Conservation (phyloP, 106 monocot genomes). For the Triglochin maritima region DNA sequence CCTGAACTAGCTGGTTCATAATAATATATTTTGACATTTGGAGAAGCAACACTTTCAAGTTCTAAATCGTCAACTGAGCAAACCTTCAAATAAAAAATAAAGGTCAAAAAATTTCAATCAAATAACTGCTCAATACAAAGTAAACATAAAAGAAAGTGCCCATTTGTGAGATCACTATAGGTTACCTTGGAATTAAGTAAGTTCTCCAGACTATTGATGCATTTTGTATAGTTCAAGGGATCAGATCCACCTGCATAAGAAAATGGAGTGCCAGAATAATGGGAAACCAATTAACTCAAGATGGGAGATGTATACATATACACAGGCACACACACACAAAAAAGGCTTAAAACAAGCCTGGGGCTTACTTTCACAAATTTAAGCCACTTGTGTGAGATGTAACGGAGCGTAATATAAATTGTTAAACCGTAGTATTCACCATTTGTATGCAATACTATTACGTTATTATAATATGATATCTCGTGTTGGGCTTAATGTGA, state of each 20-base stretch:
- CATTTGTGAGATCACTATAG: not conserved
- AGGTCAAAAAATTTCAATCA: not conserved
- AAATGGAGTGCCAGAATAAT: too few species aligned
- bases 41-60: constrained; percentile 67
- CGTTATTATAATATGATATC: too few species aligned
- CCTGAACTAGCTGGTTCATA: constrained; percentile 40
- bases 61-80: constrained; percentile 54
- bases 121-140: not conserved
- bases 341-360: too few species aligned
- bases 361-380: too few species aligned
- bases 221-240: constrained; percentile 56
- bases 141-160: not conserved
- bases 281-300: too few species aligned
- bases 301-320: too few species aligned
- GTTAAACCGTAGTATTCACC: too few species aligned
- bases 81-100: constrained; percentile 35
- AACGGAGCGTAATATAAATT: too few species aligned
- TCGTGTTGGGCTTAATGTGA: too few species aligned
- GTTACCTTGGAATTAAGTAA: constrained; percentile 81
- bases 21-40: constrained; percentile 57
- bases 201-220: constrained; percentile 86
- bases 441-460: too few species aligned
- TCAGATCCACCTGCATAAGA: constrained; percentile 47
- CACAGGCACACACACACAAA: too few species aligned
- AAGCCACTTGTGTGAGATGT: too few species aligned